phyloP scores from a whole-genome alignment of 208 protist genomes.

The Trypanosoma lewisi region DNA sequence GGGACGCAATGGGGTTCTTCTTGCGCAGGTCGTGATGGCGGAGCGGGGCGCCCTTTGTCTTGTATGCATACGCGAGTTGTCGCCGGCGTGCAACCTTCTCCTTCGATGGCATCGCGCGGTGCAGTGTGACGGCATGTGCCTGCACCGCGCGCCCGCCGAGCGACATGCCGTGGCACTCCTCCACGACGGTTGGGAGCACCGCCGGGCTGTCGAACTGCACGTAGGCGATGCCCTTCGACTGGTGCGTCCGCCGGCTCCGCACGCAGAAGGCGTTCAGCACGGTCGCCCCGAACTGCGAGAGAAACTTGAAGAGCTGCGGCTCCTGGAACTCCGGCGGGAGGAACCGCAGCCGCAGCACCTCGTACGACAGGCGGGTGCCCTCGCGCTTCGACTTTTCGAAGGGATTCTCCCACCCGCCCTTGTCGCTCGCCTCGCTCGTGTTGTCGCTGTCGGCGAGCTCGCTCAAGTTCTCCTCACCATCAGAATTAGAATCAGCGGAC shows the following conservation, averaged over 20 bases:
- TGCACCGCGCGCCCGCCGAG: conserved; percentile 72
- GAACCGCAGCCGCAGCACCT: conserved; percentile 73
- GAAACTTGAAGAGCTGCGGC: conserved; percentile 86
- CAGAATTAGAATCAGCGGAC: conserved; percentile 8
- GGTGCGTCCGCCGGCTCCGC: conserved; percentile 79
- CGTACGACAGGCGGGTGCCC: conserved; percentile 47
- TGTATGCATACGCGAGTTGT: conserved; percentile 65
- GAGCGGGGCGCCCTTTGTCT: conserved; percentile 58
- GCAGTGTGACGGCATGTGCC: conserved; percentile 57
- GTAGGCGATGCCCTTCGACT: conserved; percentile 85
- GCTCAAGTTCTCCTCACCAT: conserved; percentile 32
- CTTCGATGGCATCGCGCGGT: conserved; percentile 71
- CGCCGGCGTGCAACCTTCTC: conserved; percentile 56
- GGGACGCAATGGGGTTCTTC: conserved; percentile 54
- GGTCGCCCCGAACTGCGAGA: conserved; percentile 78
- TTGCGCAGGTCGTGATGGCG: conserved; percentile 52
- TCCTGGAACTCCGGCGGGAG: conserved; percentile 84
- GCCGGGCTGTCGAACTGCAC: conserved; percentile 79
- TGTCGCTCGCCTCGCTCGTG: conserved; percentile 22
- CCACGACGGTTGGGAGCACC: conserved; percentile 66
- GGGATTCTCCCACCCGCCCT: conserved; percentile 32
- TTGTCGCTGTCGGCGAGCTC: conserved; percentile 30
- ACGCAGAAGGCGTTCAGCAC: conserved; percentile 90
- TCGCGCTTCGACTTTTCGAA: conserved; percentile 36
- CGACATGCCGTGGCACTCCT: conserved; percentile 87